Evolutionary conservation across 2,329 filamentous ascomycete species (phyloP).

Genomic region (Aspergillus fructus): DNA sequence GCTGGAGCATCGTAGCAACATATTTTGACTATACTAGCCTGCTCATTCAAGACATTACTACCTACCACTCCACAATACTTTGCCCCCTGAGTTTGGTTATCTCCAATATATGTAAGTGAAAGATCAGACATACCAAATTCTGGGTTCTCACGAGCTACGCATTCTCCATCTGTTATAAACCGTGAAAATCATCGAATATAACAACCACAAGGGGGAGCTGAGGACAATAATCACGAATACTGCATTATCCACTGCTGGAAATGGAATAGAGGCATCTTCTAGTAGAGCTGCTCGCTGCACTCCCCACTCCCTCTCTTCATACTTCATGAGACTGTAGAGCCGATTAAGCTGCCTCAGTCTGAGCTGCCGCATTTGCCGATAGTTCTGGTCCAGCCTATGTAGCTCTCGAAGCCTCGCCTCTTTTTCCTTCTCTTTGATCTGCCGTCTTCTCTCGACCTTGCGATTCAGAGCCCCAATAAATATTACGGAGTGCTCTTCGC

Average conservation of each 20-base stretch:
- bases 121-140: no score
- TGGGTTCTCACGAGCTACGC: no score
- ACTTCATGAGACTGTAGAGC: not conserved
- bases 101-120: no score
- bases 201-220: not conserved
- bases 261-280: not conserved
- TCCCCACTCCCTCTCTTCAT: not conserved
- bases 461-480: not conserved
- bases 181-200: not conserved
- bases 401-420: not conserved
- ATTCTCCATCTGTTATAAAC: not conserved
- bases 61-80: no score
- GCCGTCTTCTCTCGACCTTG: not conserved
- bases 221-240: not conserved
- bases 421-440: not conserved
- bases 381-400: not conserved
- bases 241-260: not conserved
- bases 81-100: no score
- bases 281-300: not conserved
- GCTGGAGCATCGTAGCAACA: no score
- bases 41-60: no score
- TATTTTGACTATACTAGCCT: no score
- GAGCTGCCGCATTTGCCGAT: not conserved
- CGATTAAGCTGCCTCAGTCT: not conserved
- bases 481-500: not conserved